Evolutionary conservation across 768 basidiomycete genomes (phyloP).

Genomic region (Rhodotorula diobovata): DNA sequence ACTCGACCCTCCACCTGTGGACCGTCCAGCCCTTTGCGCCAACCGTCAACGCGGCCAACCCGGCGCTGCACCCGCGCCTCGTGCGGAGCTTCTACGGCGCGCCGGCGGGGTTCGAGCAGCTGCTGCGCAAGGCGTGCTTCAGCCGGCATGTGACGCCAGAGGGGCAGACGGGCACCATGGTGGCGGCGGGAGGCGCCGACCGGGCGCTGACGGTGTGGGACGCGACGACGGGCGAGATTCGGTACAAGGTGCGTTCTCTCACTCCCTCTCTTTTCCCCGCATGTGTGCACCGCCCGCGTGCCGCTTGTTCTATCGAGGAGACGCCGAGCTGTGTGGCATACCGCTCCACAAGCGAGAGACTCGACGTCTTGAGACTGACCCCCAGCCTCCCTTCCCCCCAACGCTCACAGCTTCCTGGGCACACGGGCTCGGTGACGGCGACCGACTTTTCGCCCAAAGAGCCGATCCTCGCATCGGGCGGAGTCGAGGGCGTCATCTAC

Average conservation of each 20-base stretch:
- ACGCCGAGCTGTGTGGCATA: too few relatives aligned
- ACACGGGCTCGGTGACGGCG: constrained; percentile 92
- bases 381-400: neutral
- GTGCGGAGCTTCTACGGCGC: constrained; percentile 56
- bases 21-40: constrained; percentile 92
- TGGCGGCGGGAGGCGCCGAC: constrained; percentile 52
- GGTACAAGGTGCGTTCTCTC: constrained; percentile 42
- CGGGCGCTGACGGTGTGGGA: constrained; percentile 51
- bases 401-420: constrained; percentile 79
- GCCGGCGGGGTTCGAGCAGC: constrained; percentile 89
- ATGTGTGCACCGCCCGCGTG: too few relatives aligned
- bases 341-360: too few relatives aligned
- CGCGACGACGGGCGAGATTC: constrained; percentile 41
- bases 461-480: constrained; percentile 58
- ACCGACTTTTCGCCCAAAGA: constrained; percentile 96
- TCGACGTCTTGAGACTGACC: neutral
- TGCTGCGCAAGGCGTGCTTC: constrained; percentile 80
- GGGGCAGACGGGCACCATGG: constrained; percentile 44
- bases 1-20: constrained; percentile 81
- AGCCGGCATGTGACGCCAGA: constrained; percentile 21
- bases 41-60: constrained; percentile 72
- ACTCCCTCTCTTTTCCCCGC: neutral
- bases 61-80: constrained; percentile 48
- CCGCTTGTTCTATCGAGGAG: too few relatives aligned
- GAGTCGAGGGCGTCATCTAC: constrained; percentile 37